Evolutionary conservation across 352 stramenopile genomes (phyloP).

Genomic region (Globisporangium iwayamae): DNA sequence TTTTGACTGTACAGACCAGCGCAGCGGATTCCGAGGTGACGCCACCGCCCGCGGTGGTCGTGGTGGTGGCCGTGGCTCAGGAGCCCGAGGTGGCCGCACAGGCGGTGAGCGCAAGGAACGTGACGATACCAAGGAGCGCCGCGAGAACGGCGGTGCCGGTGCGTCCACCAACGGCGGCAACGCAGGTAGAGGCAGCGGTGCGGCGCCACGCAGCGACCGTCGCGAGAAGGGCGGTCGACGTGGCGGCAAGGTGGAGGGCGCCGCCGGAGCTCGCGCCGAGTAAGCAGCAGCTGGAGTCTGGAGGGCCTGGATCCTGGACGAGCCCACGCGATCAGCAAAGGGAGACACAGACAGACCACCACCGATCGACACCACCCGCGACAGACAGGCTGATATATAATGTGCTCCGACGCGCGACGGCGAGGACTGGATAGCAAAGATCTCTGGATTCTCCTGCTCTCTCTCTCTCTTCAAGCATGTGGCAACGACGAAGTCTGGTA

Average conservation of each 20-base stretch:
- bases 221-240: conserved; percentile 67
- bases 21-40: conserved; percentile 43
- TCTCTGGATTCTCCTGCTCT: neutral
- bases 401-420: neutral
- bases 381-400: conserved; percentile 18
- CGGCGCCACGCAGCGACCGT: conserved; percentile 29
- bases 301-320: neutral
- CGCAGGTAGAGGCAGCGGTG: conserved; percentile 14
- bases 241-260: conserved; percentile 59
- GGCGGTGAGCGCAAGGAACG: conserved; percentile 63
- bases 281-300: conserved; percentile 21
- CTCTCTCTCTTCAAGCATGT: neutral
- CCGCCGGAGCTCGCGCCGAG: conserved; percentile 35
- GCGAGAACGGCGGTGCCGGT: conserved; percentile 16
- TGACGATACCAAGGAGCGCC: conserved; percentile 49
- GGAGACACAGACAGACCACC: conserved; percentile 22
- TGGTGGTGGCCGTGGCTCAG: conserved; percentile 42
- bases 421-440: neutral
- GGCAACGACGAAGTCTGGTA: neutral
- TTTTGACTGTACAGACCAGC: conserved; percentile 22
- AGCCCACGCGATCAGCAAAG: conserved; percentile 5
- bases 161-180: conserved; percentile 38
- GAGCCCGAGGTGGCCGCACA: conserved; percentile 44
- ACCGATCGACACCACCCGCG: conserved; percentile 14
- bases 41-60: conserved; percentile 40